Percentiles rank a stretch among this genome's conserved stretches.
phyloP scores from a whole-genome alignment of 2,329 filamentous ascomycete species.

The Fulvia fulva region DNA sequence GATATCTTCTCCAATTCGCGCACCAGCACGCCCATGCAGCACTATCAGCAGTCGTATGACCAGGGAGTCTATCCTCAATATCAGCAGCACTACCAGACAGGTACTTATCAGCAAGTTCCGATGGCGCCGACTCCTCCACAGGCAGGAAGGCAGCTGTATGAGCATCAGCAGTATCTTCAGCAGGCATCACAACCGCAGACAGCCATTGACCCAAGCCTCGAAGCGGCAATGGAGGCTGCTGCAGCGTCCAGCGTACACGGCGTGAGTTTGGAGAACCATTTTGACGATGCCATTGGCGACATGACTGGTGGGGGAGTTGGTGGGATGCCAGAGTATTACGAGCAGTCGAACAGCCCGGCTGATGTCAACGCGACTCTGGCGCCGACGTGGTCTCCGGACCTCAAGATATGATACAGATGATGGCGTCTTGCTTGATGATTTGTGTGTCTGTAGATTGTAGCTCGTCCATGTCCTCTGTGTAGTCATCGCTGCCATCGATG shows the following conservation, averaged over 20 bases:
- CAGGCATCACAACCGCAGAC: conserved; percentile 28
- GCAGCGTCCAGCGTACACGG: conserved; percentile 7
- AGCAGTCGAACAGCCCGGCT: conserved; percentile 23
- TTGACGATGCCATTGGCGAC: conserved; percentile 30
- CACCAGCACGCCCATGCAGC: conserved; percentile 30
- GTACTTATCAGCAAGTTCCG: conserved; percentile 16
- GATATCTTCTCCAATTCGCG: conserved; percentile 29
- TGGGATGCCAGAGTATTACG: conserved; percentile 26
- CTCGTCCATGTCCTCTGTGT: neutral
- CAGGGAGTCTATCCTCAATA: conserved; percentile 27
- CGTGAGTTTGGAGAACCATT: conserved; percentile 23
- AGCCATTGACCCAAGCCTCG: conserved; percentile 30
- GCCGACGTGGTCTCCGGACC: conserved; percentile 23
- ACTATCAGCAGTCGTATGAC: conserved; percentile 25
- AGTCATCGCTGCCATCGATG: neutral
- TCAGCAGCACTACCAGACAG: conserved; percentile 18
- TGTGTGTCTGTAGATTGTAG: neutral
- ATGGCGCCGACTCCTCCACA: conserved; percentile 14
- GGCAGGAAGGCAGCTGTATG: conserved; percentile 25
- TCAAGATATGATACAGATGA: conserved; percentile 6
- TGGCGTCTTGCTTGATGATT: neutral
- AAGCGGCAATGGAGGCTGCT: conserved; percentile 20
- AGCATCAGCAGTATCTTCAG: conserved; percentile 32
- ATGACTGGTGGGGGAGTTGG: conserved; percentile 20
- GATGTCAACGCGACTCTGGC: conserved; percentile 25